Evolutionary conservation across 768 basidiomycete species (phyloP), one percentile per base, ranked within the genome.

Genomic region (Leccinum truebloodii): DNA sequence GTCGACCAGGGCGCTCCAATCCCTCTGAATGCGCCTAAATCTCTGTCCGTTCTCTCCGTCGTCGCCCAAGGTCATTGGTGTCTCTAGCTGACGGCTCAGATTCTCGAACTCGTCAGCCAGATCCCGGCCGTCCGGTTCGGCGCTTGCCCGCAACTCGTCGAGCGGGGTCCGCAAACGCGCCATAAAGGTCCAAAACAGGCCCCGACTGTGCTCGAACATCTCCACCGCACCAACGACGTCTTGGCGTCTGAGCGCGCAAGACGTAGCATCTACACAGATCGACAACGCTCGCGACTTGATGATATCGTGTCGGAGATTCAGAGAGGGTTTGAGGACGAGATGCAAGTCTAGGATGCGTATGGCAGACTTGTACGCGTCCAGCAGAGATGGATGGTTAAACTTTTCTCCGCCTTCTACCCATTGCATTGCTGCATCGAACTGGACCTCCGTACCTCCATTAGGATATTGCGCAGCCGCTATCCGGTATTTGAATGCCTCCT

Each of bases 131-230:
- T 4, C 49, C 3, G 54, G 30, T 28, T 65, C 60, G 28, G 28
- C 30, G 4, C 52, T 57, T 6, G 54, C 56, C 20, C 65, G 67
- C 35, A 75, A 49, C 2, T 65, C 57, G 18, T 75, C 72, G 1
- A 74, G 61, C 14, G 67, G 61, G 0, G 67, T 71, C 24, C 73
- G 61, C 35, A 69, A 63, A 30, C 67, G 69, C 9, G 57, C 57
- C 55, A 70, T 48, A 7, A 65, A 63, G 2, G 60, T 60, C 73
- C 72, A 74, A 28, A 73, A 63, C 12, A 73, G 10, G 16, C 62
- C 60, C 20, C 68, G 61, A 44, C 73, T 72, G 22, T 72, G 73
- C 57, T 73, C 73, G 9, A 79, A 67, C 69, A 76, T 69, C 61
- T 78, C 75, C 32, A 78, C 65, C n/a, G 70, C 73, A 20, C 58